These are phyloP conservation scores for Lathyrus sativus DNA, from an alignment of 306 rosid genomes.

Conservation along the genomic window DNA sequence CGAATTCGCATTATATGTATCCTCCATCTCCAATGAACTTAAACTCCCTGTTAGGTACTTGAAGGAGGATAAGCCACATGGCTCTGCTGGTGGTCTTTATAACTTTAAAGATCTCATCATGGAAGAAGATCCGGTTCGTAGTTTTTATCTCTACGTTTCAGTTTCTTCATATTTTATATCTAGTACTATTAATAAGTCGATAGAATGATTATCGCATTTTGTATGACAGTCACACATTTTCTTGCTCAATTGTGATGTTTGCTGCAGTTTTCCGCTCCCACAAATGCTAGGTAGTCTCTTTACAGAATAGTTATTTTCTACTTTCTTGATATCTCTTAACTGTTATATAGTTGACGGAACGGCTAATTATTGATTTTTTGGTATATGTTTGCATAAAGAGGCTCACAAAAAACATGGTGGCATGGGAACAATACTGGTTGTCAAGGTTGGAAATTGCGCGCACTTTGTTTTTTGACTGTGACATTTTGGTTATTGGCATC, in stretches of 20 bases:
- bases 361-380: constrained; percentile 24
- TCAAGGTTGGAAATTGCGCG: constrained; percentile 56
- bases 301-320: too few species aligned
- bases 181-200: constrained; percentile 6
- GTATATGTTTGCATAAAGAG: constrained; percentile 56
- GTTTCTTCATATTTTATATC: constrained; percentile 1
- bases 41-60: constrained; percentile 89
- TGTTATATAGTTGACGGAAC: background rate
- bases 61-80: constrained; percentile 94
- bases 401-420: constrained; percentile 86
- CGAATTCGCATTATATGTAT: constrained; percentile 77
- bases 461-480: constrained; percentile 15
- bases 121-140: constrained; percentile 81
- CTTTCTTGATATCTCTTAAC: too few species aligned
- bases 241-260: constrained; percentile 93
- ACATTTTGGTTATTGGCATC: constrained; percentile 26
- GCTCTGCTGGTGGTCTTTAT: constrained; percentile 95
- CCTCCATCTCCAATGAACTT: constrained; percentile 91
- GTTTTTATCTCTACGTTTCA: constrained; percentile 35
- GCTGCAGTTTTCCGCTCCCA: constrained; percentile 90
- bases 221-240: constrained; percentile 76
- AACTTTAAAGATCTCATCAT: constrained; percentile 84
- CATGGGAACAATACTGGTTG: constrained; percentile 91
- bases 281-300: constrained; percentile 80
- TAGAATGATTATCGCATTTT: constrained; percentile 38